Evolutionary conservation across 495 filamentous ascomycete species (phyloP).

Genomic region (Aspergillus incahuasiensis): DNA sequence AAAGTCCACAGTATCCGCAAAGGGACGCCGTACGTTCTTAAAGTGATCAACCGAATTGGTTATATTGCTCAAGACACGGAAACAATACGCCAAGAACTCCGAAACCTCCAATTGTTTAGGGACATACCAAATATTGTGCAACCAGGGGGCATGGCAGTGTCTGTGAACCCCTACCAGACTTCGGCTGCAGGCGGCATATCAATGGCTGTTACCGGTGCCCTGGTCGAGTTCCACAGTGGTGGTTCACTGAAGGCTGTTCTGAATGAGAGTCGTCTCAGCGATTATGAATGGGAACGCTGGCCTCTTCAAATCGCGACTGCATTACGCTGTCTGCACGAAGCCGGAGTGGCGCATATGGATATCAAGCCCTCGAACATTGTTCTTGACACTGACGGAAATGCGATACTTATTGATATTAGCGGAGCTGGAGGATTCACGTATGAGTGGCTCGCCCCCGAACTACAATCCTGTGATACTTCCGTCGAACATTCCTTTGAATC

Average conservation of each 20-base stretch:
- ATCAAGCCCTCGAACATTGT: neutral
- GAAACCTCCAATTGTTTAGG: slow-evolving; percentile 18
- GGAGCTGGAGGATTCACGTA: too few species aligned
- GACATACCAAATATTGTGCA: slow-evolving; percentile 18
- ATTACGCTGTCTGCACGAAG: neutral
- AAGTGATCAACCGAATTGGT: slow-evolving; percentile 18
- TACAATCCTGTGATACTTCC: too few species aligned
- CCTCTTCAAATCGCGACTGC: neutral
- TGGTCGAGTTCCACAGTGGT: slow-evolving; percentile 17
- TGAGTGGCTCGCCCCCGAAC: too few species aligned
- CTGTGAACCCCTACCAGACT: slow-evolving; percentile 19
- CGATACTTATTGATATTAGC: too few species aligned
- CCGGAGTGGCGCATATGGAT: neutral
- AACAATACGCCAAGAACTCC: slow-evolving; percentile 18
- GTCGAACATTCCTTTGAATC: too few species aligned
- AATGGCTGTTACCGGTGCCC: slow-evolving; percentile 17
- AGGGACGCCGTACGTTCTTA: slow-evolving; percentile 14
- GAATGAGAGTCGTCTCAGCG: too few species aligned
- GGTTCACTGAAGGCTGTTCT: slow-evolving; percentile 19
- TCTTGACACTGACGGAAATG: too few species aligned
- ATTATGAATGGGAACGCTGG: neutral
- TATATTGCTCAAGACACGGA: slow-evolving; percentile 21
- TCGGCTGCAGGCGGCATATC: slow-evolving; percentile 1
- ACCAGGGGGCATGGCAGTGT: slow-evolving; percentile 19
- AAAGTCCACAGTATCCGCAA: slow-evolving; percentile 6